Conservation (phyloP, 805 yeast species). For the Komagataella mondaviorum region DNA sequence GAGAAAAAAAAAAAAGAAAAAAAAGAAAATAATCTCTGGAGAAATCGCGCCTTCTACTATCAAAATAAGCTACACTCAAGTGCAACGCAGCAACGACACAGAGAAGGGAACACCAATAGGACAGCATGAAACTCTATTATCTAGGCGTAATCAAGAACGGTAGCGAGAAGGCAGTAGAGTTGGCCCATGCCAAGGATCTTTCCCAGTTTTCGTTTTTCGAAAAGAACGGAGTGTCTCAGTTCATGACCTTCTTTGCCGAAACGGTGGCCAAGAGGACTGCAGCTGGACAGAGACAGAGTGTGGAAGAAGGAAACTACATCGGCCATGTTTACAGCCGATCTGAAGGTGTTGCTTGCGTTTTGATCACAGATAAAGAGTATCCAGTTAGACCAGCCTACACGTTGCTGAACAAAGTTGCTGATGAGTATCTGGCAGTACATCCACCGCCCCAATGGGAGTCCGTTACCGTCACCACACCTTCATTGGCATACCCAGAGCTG, state of each 20-base stretch:
- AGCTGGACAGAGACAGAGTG: slow-evolving; percentile 85
- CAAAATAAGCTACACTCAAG: neutral
- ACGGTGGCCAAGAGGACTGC: slow-evolving; percentile 84
- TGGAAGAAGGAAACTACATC: slow-evolving; percentile 82
- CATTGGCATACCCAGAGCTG: slow-evolving; percentile 43
- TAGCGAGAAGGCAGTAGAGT: slow-evolving; percentile 55
- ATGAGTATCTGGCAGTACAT: slow-evolving; percentile 76
- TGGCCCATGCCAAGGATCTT: slow-evolving; percentile 70
- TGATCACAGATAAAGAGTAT: slow-evolving; percentile 89
- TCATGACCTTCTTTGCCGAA: slow-evolving; percentile 87
- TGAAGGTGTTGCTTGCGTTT: slow-evolving; percentile 86
- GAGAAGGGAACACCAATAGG: neutral
- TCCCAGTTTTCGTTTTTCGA: slow-evolving; percentile 85
- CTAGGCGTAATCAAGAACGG: slow-evolving; percentile 71
- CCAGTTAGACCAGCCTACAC: slow-evolving; percentile 97
- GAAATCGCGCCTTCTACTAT: neutral
- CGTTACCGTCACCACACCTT: slow-evolving; percentile 28
- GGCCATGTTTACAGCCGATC: slow-evolving; percentile 86
- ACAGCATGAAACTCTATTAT: slow-evolving; percentile 75
- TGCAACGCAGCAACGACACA: neutral
- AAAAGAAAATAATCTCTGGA: neutral
- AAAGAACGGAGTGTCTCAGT: slow-evolving; percentile 68
- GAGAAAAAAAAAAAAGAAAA: too few species aligned
- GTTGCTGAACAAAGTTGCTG: slow-evolving; percentile 76
- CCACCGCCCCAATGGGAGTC: slow-evolving; percentile 62